Base-by-base conservation (phyloP, 2,329 filamentous ascomycete species). In the Tolypocladium amazonense region DNA sequence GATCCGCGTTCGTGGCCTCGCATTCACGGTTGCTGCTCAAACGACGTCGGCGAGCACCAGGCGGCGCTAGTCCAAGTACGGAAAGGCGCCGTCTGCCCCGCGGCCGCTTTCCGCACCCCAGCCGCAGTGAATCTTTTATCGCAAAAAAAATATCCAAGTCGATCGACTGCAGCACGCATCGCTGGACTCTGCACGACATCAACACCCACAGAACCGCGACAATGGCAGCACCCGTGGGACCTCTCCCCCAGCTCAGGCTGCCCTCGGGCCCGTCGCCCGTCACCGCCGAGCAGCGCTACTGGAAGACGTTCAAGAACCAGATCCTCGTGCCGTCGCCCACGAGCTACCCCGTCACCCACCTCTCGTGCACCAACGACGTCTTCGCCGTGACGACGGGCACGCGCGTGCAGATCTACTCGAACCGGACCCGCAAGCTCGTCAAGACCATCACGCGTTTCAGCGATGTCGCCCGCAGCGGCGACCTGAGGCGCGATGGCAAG, bases 381-480 rank as follows among this genome's bases (percentile, higher is more conserved):
- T 97, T 99, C 73, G 92, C 90, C 60, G 90, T 97, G 62, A 97
- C 93, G n/a, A 92, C 92, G 18, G 93, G 94, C 61, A 91, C 91
- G 59, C 88, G 94, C 62, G 86, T 99, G 55, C 93, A 97, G 75
- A 87, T 99, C 63, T 97, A 92, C 81, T 97, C 91, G 57, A 90
- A 90, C 69, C 88, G 91, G 71, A 96, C 92, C 52, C 87, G 93
- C 61, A 96, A 97, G 75, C 83, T 94, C 14, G 79, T 96, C 69
- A 96, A 96, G 79, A 96, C 92, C 12, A 94, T 99, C 68, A 92
- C 91, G 62, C 86, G 94, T 62, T 97, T 99, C 73, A 88, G 92
- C 70, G 91, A 96, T 71, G 88, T 92, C 65, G 93, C 92, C 62
- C 89, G 93, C 69, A 90, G 89, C 67, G 94, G 90, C 62, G 91